These are phyloP conservation scores for Tetrastigma voinierianum DNA, from an alignment of 164 flowering plant species.

Conservation along the genomic window DNA sequence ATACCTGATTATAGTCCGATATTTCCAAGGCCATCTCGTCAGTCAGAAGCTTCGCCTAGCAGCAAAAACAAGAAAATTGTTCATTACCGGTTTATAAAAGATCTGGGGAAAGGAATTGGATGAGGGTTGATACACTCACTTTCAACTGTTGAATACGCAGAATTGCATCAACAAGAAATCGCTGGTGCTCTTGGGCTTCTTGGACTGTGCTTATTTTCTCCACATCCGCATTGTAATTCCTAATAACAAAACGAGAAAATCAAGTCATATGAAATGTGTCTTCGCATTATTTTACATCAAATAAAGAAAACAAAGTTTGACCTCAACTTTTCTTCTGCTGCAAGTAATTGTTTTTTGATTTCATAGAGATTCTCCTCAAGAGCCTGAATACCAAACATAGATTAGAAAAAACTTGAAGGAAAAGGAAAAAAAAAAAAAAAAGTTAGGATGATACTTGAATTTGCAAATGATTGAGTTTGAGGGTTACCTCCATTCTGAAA, in stretches of 20 bases:
- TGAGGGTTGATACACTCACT: conserved; percentile 1
- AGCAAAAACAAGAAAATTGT: not conserved
- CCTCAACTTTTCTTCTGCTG: conserved; percentile 1
- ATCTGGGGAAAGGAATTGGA: not conserved
- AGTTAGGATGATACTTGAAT: not conserved
- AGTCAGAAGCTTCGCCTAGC: not conserved
- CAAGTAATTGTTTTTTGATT: not conserved
- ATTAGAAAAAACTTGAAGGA: not conserved
- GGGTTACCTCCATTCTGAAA: conserved; percentile 2
- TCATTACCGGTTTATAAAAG: not conserved
- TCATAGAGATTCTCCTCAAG: not conserved
- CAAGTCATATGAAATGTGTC: not conserved
- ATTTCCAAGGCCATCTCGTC: not conserved
- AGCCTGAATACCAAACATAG: not conserved
- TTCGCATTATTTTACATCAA: not conserved
- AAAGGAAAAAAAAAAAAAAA: too few species aligned
- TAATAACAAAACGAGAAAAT: not conserved
- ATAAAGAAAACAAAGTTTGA: not conserved
- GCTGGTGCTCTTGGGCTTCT: conserved; percentile 1
- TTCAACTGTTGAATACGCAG: conserved; percentile 4
- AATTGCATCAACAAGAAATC: conserved; percentile 4
- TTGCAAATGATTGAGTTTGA: not conserved
- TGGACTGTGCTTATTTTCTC: conserved; percentile 2
- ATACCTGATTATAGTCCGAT: not conserved
- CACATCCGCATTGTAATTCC: conserved; percentile 2